Evolutionary conservation across 176 grass and related monocot species (phyloP).

Genomic region (Melocanna baccifera): DNA sequence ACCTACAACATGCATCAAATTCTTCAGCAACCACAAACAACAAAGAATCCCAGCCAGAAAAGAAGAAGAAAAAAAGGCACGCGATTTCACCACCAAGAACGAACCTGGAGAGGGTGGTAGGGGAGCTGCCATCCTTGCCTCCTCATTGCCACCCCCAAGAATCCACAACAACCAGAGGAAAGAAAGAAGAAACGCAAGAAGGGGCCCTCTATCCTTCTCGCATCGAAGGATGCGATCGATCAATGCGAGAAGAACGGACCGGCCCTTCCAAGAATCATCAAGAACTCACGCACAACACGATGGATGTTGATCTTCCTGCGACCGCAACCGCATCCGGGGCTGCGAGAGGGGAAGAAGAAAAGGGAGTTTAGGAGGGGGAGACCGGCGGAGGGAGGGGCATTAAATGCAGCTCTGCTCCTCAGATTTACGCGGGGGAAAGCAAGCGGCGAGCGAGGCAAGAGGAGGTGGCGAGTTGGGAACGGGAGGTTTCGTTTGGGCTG

Average conservation of each 20-base stretch:
- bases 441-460: neutral
- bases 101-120: conserved; percentile 94
- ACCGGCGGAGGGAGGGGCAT: conserved; percentile 22
- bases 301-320: conserved; percentile 15
- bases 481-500: neutral
- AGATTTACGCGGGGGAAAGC: conserved; percentile 41
- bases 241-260: conserved; percentile 1
- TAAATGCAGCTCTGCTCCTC: conserved; percentile 45
- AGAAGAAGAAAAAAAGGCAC: neutral
- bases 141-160: conserved; percentile 58
- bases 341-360: neutral
- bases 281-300: neutral
- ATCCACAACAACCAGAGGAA: neutral
- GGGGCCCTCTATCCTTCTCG: neutral
- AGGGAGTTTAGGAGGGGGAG: conserved; percentile 15
- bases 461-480: neutral
- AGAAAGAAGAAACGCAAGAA: neutral
- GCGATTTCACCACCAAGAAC: conserved; percentile 4
- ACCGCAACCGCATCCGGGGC: conserved; percentile 20
- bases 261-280: neutral
- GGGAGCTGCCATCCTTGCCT: conserved; percentile 96
- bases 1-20: conserved; percentile 48
- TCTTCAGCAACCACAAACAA: neutral
- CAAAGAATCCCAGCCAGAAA: neutral
- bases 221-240: conserved; percentile 10